phyloP scores from a whole-genome alignment of 768 basidiomycete genomes.

The Naganishia onofrii region DNA sequence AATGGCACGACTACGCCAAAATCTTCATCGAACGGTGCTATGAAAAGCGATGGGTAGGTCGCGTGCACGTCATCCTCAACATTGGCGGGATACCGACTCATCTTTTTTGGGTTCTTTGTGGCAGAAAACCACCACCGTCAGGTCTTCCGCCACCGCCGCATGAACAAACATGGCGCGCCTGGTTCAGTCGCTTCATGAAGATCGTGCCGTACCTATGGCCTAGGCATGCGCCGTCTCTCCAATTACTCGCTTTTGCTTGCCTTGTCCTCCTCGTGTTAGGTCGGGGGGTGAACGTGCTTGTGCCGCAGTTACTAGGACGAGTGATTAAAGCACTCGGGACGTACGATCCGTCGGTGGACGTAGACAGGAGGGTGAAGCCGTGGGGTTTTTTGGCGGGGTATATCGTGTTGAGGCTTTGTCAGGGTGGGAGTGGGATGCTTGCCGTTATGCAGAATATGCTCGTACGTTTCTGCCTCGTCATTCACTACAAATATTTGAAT shows the following conservation, averaged over 20 bases:
- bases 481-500: constrained; percentile 2
- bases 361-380: constrained; percentile 45
- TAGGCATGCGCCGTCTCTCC: constrained; percentile 63
- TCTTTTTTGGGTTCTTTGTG: too few species aligned
- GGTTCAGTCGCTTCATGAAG: constrained; percentile 64
- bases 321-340: constrained; percentile 62
- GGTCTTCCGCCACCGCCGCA: constrained; percentile 44
- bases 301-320: constrained; percentile 69
- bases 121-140: not conserved
- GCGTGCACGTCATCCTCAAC: too few species aligned
- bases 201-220: constrained; percentile 85
- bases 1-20: constrained; percentile 10
- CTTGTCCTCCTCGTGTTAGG: constrained; percentile 68
- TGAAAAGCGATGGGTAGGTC: too few species aligned
- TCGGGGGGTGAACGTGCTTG: constrained; percentile 69
- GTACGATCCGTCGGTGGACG: constrained; percentile 47
- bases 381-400: constrained; percentile 72
- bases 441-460: constrained; percentile 43
- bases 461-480: constrained; percentile 32
- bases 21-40: too few species aligned
- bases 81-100: too few species aligned
- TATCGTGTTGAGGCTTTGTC: constrained; percentile 67
- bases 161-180: constrained; percentile 65
- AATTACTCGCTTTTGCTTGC: constrained; percentile 69
- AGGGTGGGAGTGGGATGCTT: constrained; percentile 69